Conservation (phyloP, 306 rosid genomes). For the Hippophae gyantsensis region DNA sequence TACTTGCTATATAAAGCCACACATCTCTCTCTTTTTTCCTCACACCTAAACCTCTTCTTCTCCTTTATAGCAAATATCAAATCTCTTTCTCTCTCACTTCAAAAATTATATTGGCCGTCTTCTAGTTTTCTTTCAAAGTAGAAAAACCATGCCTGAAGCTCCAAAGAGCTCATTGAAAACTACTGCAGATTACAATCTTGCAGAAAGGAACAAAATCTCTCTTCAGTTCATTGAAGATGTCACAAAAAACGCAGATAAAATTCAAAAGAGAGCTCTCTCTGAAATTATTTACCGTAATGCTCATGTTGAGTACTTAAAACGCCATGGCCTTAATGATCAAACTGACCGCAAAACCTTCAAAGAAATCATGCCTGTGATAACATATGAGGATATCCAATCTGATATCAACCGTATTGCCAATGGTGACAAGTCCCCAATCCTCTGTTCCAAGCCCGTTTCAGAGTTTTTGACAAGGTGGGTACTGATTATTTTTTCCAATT, state of each 20-base stretch:
- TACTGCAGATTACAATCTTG: slow-evolving; percentile 8
- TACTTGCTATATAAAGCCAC: too few species aligned
- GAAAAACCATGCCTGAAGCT: too few species aligned
- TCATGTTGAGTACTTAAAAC: slow-evolving; percentile 40
- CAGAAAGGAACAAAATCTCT: slow-evolving; percentile 26
- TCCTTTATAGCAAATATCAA: too few species aligned
- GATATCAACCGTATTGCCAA: slow-evolving; percentile 53
- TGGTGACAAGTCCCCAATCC: slow-evolving; percentile 55
- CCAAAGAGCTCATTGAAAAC: too few species aligned
- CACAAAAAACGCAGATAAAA: slow-evolving; percentile 34
- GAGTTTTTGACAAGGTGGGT: slow-evolving; percentile 50
- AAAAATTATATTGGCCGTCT: too few species aligned
- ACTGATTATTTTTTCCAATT: too few species aligned
- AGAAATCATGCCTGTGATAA: slow-evolving; percentile 32
- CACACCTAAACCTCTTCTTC: too few species aligned
- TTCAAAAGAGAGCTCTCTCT: slow-evolving; percentile 26
- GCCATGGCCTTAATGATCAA: slow-evolving; percentile 34
- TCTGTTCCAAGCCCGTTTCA: slow-evolving; percentile 41
- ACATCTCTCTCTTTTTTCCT: too few species aligned
- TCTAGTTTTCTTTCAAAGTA: too few species aligned
- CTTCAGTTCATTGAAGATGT: slow-evolving; percentile 46
- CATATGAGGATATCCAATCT: slow-evolving; percentile 45
- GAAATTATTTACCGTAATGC: slow-evolving; percentile 48
- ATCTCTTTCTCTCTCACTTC: too few species aligned
- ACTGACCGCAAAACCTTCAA: slow-evolving; percentile 39